Conservation (phyloP, 1,284 basidiomycete species). For the Ganoderma resinaceum region DNA sequence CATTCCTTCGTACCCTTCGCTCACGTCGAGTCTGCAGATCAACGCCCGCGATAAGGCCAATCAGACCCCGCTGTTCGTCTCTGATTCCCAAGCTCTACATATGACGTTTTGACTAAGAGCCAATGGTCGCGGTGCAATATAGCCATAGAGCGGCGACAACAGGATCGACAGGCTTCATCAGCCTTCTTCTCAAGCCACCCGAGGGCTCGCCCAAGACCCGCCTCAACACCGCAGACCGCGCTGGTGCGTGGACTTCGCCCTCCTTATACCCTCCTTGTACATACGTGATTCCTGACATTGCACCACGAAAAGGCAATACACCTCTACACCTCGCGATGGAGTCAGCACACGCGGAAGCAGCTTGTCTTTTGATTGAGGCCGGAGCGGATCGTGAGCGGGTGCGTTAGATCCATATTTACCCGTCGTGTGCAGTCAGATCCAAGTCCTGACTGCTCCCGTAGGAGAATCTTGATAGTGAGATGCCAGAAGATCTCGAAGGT, state of each 20-base stretch:
- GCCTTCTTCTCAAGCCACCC: constrained; percentile 78
- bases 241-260: constrained; percentile 57
- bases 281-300: neutral
- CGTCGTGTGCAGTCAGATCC: neutral
- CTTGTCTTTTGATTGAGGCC: constrained; percentile 89
- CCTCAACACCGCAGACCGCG: constrained; percentile 85
- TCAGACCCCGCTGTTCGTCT: constrained; percentile 83
- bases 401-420: constrained; percentile 44
- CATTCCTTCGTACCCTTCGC: constrained; percentile 5
- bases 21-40: constrained; percentile 61
- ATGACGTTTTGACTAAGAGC: constrained; percentile 22
- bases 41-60: constrained; percentile 92
- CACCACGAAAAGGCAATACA: constrained; percentile 75
- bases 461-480: constrained; percentile 85
- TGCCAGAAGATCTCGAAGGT: constrained; percentile 85
- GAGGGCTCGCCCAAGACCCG: constrained; percentile 80
- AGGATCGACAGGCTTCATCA: constrained; percentile 87
- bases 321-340: constrained; percentile 97
- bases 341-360: constrained; percentile 89
- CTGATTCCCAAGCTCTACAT: constrained; percentile 27
- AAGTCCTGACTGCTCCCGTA: constrained; percentile 38
- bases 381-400: constrained; percentile 91
- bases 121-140: constrained; percentile 16
- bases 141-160: constrained; percentile 96
- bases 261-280: neutral